Conservation (phyloP, 2,329 filamentous ascomycete species). For the Coniochaeta sp. region DNA sequence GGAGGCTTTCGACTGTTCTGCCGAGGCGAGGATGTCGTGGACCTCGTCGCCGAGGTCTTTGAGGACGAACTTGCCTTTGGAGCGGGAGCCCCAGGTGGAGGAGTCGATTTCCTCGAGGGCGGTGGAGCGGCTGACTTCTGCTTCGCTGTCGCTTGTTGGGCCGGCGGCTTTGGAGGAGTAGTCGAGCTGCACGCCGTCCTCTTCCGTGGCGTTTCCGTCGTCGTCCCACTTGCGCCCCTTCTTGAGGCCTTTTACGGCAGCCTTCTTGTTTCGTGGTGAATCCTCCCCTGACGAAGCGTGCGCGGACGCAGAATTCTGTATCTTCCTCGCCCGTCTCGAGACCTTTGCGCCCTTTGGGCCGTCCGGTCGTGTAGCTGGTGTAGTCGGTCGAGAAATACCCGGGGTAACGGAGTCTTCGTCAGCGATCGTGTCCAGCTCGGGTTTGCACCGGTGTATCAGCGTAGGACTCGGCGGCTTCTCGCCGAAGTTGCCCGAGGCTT, state of each 20-base stretch:
- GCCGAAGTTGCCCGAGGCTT: conserved; percentile 25
- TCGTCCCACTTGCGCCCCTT: conserved; percentile 90
- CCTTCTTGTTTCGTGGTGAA: conserved; percentile 49
- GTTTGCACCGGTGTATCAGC: conserved; percentile 31
- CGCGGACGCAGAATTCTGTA: conserved; percentile 57
- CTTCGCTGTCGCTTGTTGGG: conserved; percentile 43
- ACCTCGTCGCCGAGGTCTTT: conserved; percentile 93
- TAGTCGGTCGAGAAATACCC: conserved; percentile 67
- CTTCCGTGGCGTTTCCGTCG: conserved; percentile 80
- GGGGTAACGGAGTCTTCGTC: conserved; percentile 56
- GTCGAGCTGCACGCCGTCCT: conserved; percentile 73
- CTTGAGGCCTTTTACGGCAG: conserved; percentile 58
- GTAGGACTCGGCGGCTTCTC: conserved; percentile 32
- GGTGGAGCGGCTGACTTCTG: conserved; percentile 41
- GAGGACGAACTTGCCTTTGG: conserved; percentile 88
- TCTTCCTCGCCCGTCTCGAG: conserved; percentile 71
- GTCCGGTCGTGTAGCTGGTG: conserved; percentile 42
- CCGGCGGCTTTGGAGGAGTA: conserved; percentile 65
- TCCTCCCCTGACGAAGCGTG: conserved; percentile 82
- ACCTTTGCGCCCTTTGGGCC: conserved; percentile 50
- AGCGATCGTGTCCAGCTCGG: conserved; percentile 19
- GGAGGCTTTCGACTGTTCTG: conserved; percentile 56
- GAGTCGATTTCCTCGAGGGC: conserved; percentile 69
- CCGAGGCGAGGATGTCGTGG: conserved; percentile 75
- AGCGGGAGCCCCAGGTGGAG: conserved; percentile 77